A percentile compares a stretch with the other conserved stretches of the same genome.
These are phyloP conservation scores for Pestalotiopsis sp. DNA, from an alignment of 2,329 filamentous ascomycete species.

Conservation along the genomic window DNA sequence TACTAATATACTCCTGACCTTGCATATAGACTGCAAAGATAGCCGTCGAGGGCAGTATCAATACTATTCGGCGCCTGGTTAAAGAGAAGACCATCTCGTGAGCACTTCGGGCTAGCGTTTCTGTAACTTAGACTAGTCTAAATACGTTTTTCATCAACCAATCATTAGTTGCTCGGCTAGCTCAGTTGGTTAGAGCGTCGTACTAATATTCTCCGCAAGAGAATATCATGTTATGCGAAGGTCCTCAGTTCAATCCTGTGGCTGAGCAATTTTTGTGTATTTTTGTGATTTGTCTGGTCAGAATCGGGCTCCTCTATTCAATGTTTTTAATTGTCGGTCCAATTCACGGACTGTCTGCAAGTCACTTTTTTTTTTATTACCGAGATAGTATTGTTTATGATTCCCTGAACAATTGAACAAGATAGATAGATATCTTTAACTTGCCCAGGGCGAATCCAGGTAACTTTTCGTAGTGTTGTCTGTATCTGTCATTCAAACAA, in stretches of 20 bases:
- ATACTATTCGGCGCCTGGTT: slow-evolving; percentile 29
- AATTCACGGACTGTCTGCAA: too few relatives aligned
- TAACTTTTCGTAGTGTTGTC: too few relatives aligned
- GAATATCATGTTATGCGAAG: slow-evolving; percentile 5
- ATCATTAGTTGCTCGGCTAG: slow-evolving; percentile 2
- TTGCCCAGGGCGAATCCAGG: too few relatives aligned
- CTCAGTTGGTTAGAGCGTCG: slow-evolving; percentile 6
- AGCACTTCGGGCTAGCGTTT: neutral
- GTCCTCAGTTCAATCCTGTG: slow-evolving; percentile 6
- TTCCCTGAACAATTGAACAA: too few relatives aligned
- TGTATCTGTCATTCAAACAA: too few relatives aligned
- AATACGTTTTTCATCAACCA: neutral
- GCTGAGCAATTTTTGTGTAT: neutral
- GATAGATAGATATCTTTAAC: too few relatives aligned
- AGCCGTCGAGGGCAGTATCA: slow-evolving; percentile 32
- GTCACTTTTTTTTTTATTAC: too few relatives aligned
- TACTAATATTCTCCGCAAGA: neutral
- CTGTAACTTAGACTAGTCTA: neutral
- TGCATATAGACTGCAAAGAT: slow-evolving; percentile 25
- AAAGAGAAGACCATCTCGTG: slow-evolving; percentile 25
- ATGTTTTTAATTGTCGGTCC: too few relatives aligned
- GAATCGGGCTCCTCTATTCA: too few relatives aligned
- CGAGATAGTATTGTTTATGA: too few relatives aligned
- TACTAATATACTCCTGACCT: slow-evolving; percentile 1
- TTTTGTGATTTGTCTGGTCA: neutral